Conservation (phyloP, 1,284 basidiomycete species). For the Wallemia ichthyophaga region DNA sequence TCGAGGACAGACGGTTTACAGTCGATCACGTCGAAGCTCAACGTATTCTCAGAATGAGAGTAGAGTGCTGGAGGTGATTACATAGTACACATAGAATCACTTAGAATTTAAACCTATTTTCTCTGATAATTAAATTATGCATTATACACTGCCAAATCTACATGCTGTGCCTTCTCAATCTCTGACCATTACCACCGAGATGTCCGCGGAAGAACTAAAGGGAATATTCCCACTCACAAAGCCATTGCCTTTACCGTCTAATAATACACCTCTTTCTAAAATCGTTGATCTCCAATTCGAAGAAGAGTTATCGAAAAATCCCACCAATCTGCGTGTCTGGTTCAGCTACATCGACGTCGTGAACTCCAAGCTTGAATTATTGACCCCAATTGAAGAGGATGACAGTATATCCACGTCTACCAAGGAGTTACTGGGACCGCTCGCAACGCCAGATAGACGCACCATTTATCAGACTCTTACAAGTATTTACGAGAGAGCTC, state of each 20-base stretch:
- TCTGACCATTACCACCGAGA: background rate
- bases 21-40: background rate
- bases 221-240: constrained; percentile 42
- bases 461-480: constrained; percentile 50
- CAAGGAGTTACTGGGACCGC: constrained; percentile 17
- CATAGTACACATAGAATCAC: too few relatives aligned
- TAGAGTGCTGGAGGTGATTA: background rate
- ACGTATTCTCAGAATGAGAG: background rate
- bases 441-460: constrained; percentile 39
- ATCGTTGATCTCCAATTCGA: constrained; percentile 54
- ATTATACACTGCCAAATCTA: too few relatives aligned
- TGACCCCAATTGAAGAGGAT: constrained; percentile 25
- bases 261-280: constrained; percentile 42
- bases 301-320: constrained; percentile 83
- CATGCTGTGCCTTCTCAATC: too few relatives aligned
- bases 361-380: constrained; percentile 23
- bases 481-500: constrained; percentile 72
- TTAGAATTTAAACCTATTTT: too few relatives aligned
- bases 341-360: constrained; percentile 53
- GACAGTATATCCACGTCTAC: constrained; percentile 9
- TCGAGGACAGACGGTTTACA: background rate
- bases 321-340: constrained; percentile 72
- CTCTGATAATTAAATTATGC: too few relatives aligned
- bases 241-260: constrained; percentile 51
- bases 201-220: background rate